Evolutionary conservation across 1,284 basidiomycete genomes (phyloP), one percentile per base, ranked within the genome.

Genomic region (Irpex rosettiformis): DNA sequence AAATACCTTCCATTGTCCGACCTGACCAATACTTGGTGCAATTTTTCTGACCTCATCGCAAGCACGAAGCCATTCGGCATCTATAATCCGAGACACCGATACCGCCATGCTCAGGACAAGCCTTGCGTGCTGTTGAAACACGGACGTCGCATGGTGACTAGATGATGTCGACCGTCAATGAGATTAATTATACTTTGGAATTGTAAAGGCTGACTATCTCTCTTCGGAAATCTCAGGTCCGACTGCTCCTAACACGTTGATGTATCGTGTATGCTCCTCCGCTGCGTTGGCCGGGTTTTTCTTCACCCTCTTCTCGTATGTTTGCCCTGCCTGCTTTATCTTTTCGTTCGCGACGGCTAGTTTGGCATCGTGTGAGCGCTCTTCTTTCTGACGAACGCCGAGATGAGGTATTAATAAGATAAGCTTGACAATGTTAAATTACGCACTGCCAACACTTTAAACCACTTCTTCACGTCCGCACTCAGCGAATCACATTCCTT

Each of bases 151-250:
- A 68, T 92, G 90, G 52, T 89, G 86, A 66, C 89, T 91, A 64
- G 13, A 40, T 22, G n/a, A n/a, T n/a, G n/a, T n/a, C n/a, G n/a
- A n/a, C n/a, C n/a, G 43, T 47, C 57, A n/a, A 51, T 22, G 24
- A 52, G 55, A 60, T 40, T 60, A 55, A 54, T 42, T 21, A 21
- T 49, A 54, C 27, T 57, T 51, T 63, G n/a, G 4, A 28, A 13
- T 48, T 10, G 22, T 30, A 18, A 18, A 51, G 18, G 73, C 86
- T 70, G 54, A 90, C 89, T 86, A 83, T 77, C 89, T 91, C 67
- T 89, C 86, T 66, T 88, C 83, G 7, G 87, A 86, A 60, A 91
- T 85, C 66, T 91, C 89, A 7, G 88, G 86, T 0, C 89, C 89
- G 13, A 91, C 70, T n/a, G 79, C 76, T 63, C 81, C 86, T 58